phyloP scores from a whole-genome alignment of 352 stramenopile genomes.

The Pythium insidiosum region DNA sequence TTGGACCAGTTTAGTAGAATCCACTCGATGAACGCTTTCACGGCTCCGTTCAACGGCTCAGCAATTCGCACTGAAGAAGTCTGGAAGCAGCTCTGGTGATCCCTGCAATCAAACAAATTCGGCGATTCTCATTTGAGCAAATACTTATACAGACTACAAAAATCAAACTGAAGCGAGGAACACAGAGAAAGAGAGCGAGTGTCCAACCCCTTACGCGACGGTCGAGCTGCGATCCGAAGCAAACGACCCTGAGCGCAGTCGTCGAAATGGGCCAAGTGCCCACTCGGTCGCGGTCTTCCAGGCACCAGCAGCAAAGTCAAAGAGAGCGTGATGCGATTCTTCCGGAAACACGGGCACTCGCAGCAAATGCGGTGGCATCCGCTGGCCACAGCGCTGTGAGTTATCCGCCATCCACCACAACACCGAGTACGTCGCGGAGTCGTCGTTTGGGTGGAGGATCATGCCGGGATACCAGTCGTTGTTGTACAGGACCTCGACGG shows the following conservation, averaged over 20 bases:
- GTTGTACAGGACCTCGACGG: slow-evolving; percentile 50
- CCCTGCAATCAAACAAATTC: too few species aligned
- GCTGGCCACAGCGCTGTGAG: slow-evolving; percentile 62
- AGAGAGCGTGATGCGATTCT: slow-evolving; percentile 23
- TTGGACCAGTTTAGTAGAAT: too few species aligned
- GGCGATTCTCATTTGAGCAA: too few species aligned
- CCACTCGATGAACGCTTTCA: too few species aligned
- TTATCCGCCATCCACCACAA: slow-evolving; percentile 79
- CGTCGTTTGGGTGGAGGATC: slow-evolving; percentile 48
- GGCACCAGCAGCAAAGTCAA: slow-evolving; percentile 45
- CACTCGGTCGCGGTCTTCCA: slow-evolving; percentile 24
- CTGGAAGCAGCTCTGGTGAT: too few species aligned
- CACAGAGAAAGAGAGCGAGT: too few species aligned
- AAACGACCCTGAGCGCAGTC: slow-evolving; percentile 16
- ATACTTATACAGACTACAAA: too few species aligned
- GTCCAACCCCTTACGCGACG: too few species aligned
- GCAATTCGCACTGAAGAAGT: too few species aligned
- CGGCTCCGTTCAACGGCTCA: too few species aligned
- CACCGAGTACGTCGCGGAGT: slow-evolving; percentile 58
- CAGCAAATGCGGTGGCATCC: slow-evolving; percentile 37
- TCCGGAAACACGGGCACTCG: slow-evolving; percentile 26
- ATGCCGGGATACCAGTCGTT: slow-evolving; percentile 59
- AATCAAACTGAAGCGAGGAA: too few species aligned
- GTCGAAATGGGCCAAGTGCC: slow-evolving; percentile 16
- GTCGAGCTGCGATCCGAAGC: too few species aligned